Percentiles rank a stretch among this genome's conserved stretches.
phyloP scores from a whole-genome alignment of 2,329 filamentous ascomycete genomes.

The Alternaria burnsii region DNA sequence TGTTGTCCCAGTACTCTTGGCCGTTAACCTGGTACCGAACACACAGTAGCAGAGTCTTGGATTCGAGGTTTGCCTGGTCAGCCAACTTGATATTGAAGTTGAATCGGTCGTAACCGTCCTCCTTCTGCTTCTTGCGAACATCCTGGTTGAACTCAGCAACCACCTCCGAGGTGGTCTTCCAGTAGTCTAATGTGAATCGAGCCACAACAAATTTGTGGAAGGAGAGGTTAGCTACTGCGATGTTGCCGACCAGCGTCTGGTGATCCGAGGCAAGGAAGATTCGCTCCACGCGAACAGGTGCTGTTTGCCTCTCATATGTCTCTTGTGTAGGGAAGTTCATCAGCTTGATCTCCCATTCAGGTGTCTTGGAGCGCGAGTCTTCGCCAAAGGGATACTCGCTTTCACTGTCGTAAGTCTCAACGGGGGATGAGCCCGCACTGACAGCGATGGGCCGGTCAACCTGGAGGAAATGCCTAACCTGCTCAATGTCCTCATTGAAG shows the following conservation, averaged over 20 bases:
- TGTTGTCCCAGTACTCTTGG: slow-evolving; percentile 96
- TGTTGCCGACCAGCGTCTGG: slow-evolving; percentile 81
- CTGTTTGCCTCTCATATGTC: slow-evolving; percentile 66
- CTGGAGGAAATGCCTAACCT: slow-evolving; percentile 94
- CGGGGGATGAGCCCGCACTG: slow-evolving; percentile 90
- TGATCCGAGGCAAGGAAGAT: slow-evolving; percentile 89
- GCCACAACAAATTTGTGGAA: slow-evolving; percentile 91
- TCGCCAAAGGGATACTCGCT: slow-evolving; percentile 85
- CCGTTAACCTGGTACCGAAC: slow-evolving; percentile 86
- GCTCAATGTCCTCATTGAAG: slow-evolving; percentile 95
- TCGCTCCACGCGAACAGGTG: slow-evolving; percentile 81
- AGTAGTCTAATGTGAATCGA: slow-evolving; percentile 95
- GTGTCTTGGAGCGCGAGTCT: slow-evolving; percentile 54
- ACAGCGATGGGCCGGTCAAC: slow-evolving; percentile 95
- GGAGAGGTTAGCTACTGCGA: slow-evolving; percentile 85
- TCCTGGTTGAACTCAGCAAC: slow-evolving; percentile 86
- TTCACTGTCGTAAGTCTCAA: slow-evolving; percentile 87
- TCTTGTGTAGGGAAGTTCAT: slow-evolving; percentile 79
- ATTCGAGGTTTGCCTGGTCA: slow-evolving; percentile 88
- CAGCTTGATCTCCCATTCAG: slow-evolving; percentile 87
- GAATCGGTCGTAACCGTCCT: slow-evolving; percentile 83
- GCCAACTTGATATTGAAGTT: slow-evolving; percentile 93
- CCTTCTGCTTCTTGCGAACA: slow-evolving; percentile 70
- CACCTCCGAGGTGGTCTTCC: slow-evolving; percentile 98
- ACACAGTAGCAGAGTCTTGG: slow-evolving; percentile 92